Base-by-base conservation (phyloP, 257 asterid genomes). In the Solanum pinnatisectum region DNA sequence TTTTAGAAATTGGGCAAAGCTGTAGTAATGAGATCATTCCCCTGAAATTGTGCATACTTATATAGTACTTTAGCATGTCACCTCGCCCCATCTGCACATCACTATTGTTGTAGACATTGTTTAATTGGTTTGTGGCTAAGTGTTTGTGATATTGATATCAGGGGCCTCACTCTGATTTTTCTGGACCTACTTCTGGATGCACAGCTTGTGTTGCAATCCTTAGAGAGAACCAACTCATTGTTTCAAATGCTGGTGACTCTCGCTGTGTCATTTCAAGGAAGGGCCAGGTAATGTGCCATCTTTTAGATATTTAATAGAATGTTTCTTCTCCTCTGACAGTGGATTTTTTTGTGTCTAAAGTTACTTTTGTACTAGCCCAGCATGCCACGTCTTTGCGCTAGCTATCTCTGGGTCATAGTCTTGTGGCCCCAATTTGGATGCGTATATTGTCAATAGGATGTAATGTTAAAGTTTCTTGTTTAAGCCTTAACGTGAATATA, bases 201-300 rank as follows among this genome's bases (percentile, higher is more conserved):
- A 95, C 98, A 77, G 96, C 99, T 87, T 97, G 99, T 92, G 99
- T 96, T 87, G 98, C 98, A 36, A 86, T 97, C 74, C 84, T 96
- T 77, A 93, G 98, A 93, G 97, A 88, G 49, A 93, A 93, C 89
- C 96, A 94, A 91, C 98, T 96, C 71, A 84, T 96, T 65, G 98
- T 97, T 87, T 98, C 98, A 84, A 97, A 97, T 94, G 98, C 98
- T 63, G 99, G 99, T 44, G 99, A 97, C 90, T 97, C 99, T 70
- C 99, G 99, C 86, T 96, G 99, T 89, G 98, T 97, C 71, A 95
- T 97, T 88, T 97, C 99, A 88, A 92, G 99, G 90, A 96, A 96
- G 91, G 99, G 99, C 87, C 97, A 96, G 99, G 99, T 97, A 91
- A 10, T 72, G 35, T 46, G 52, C 70, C 71, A 84, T 32, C 37